Evolutionary conservation across 192 early-diverging fungal species (phyloP), one percentile per base, ranked within the genome.

Genomic region (Anaeromyces robustus): DNA sequence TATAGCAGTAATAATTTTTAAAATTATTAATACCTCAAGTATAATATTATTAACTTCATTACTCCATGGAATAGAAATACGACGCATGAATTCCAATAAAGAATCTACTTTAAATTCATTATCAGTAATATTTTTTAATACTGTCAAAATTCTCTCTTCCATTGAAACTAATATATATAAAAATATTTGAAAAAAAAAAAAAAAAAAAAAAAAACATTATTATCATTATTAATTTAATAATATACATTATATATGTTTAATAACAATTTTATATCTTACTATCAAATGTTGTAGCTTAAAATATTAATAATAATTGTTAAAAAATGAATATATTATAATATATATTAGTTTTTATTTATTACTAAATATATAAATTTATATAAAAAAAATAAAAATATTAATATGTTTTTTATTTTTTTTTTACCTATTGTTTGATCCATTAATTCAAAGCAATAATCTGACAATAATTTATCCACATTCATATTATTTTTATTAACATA

Each of bases 1-100:
- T 14, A 14, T 39, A 39, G 7, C 16, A 12, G 1, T 39, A 39
- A 14, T 39, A 1, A 14, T 12, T 14, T 12, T 13, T 14, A 14
- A 14, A 39, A 14, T 39, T 39, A 14, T 14, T 14, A 81, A 32
- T 9, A 81, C 79, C 18, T 68, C 41, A 4, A n/a, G 43, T 30
- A 90, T 88, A 2, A 86, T 84, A 18, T 82, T 39, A 30, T 88
- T 90, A n/a, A 90, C 77, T 19, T 81, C 84, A 0, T 81, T 37
- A 11, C 88, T 86, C 93, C 93, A 93, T 9, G 92, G 92, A 31
- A 94, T 86, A 2, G 86, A 85, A 30, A 89, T 89, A 59, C 89
- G 85, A 78, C 89, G 85, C 88, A 93, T 92, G 17, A 90, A 80
- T 37, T 92, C 92, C 30, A 93, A 81, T n/a, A 88, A 78, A 17